Evolutionary conservation across 192 early-diverging fungal genomes (phyloP).

Genomic region (Thoreauomyces humboldtii): DNA sequence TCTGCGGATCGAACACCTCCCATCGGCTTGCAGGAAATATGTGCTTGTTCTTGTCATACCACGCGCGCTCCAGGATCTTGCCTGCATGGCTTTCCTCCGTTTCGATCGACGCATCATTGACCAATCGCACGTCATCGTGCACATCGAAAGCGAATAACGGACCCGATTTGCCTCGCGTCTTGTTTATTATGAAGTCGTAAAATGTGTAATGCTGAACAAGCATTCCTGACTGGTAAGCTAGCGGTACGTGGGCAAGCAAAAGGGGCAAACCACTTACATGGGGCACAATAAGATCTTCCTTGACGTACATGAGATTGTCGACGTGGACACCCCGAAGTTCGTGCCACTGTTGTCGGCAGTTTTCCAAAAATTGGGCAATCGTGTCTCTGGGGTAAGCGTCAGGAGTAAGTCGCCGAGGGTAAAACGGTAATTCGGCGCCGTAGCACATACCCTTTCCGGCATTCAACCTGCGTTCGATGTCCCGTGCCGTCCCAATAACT

Average conservation of each 20-base stretch:
- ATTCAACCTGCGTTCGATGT: conserved; percentile 78
- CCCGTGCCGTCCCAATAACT: conserved; percentile 97
- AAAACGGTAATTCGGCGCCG: neutral
- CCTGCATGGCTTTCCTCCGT: conserved; percentile 94
- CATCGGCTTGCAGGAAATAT: conserved; percentile 92
- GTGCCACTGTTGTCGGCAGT: conserved; percentile 76
- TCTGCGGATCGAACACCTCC: conserved; percentile 87
- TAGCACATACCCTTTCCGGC: conserved; percentile 77
- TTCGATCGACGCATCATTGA: conserved; percentile 77
- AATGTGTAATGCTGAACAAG: conserved; percentile 48
- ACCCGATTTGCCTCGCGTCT: conserved; percentile 93
- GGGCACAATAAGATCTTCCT: conserved; percentile 95
- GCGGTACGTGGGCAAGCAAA: neutral
- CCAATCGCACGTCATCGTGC: conserved; percentile 85
- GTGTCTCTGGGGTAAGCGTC: conserved; percentile 68
- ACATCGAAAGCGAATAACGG: conserved; percentile 94
- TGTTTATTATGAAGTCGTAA: conserved; percentile 96
- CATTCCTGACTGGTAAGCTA: neutral
- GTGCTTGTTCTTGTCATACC: conserved; percentile 75
- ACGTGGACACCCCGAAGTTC: conserved; percentile 77
- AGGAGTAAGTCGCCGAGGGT: neutral
- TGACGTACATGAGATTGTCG: conserved; percentile 87
- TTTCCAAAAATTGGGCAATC: conserved; percentile 82
- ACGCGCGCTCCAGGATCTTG: conserved; percentile 82
- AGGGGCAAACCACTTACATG: conserved; percentile 54